Evolutionary conservation across 208 protist species (phyloP), one percentile per base, ranked within the genome.

Genomic region (Acanthamoeba healyi): DNA sequence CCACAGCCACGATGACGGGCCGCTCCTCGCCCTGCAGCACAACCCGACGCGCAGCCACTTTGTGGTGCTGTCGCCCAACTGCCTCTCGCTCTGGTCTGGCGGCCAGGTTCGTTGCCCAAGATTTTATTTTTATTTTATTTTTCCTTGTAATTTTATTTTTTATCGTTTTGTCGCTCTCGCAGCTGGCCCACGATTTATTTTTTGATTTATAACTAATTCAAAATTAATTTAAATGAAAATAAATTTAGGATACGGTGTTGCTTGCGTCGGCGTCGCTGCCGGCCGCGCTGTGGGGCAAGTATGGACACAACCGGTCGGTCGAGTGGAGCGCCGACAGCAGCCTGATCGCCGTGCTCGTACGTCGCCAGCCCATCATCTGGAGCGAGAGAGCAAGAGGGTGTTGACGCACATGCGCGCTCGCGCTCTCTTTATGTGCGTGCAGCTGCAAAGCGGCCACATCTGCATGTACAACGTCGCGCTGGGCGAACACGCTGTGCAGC

Each of bases 391-490:
- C n/a, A n/a, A n/a, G n/a, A n/a, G n/a, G n/a, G n/a, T n/a, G n/a
- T n/a, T n/a, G n/a, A n/a, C n/a, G n/a, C n/a, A n/a, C n/a, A n/a
- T n/a, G n/a, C n/a, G n/a, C n/a, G n/a, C n/a, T n/a, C n/a, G n/a
- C n/a, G n/a, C 19, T 36, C 24, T 19, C 74, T 29, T 19, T 56
- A 2, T 42, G 10, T 17, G 36, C n/a, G 26, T 36, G n/a, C 36
- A 84, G 74, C 74, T 84, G 42, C 42, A 56, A 40, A 84, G 74
- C 19, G 74, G 74, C 2, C 74, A 84, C 42, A 84, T 84, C 29
- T 56, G 74, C 44, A 84, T 56, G 42, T 84, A 84, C 26, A 84
- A 84, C 32, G 74, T 84, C 38, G 74, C 22, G 42, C 74, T 84
- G 42, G 74, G 74, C 26, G 40, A 84, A 24, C 38, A 46, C 36